These are phyloP conservation scores for Boletellus deceptivus DNA, from an alignment of 1,284 basidiomycete genomes.

Conservation along the genomic window DNA sequence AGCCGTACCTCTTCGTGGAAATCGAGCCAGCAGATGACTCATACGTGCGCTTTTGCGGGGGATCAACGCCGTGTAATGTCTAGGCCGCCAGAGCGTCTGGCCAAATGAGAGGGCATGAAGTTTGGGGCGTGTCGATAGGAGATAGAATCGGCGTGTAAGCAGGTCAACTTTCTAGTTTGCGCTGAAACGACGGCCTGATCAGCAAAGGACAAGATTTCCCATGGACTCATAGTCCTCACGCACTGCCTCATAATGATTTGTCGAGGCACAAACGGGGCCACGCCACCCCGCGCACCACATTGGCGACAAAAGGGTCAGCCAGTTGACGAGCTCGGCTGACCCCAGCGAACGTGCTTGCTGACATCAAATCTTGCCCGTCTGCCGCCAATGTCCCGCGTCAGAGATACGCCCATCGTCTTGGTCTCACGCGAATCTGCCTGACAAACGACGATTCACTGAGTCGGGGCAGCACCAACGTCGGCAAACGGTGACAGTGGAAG, in stretches of 20 bases:
- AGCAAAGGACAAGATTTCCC: background rate
- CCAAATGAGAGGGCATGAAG: background rate
- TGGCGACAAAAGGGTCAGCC: no score
- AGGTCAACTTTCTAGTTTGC: background rate
- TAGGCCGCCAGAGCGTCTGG: background rate
- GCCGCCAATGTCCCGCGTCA: no score
- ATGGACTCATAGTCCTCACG: background rate
- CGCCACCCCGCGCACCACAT: no score
- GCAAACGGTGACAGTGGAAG: no score
- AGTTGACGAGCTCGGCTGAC: no score
- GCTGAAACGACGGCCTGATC: background rate
- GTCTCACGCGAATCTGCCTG: no score
- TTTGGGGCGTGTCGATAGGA: background rate
- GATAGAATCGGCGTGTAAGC: background rate
- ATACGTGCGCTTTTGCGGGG: constrained; percentile 4
- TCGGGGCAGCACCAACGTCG: no score
- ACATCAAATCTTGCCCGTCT: no score
- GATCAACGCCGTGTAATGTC: background rate
- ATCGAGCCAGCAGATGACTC: constrained; percentile 13
- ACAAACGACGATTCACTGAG: no score
- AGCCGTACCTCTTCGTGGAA: constrained; percentile 14
- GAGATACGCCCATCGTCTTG: no score
- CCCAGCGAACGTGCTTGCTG: no score
- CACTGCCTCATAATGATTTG: background rate
- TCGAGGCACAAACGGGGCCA: no score